A percentile compares a stretch with the other conserved stretches of the same genome.
Conservation (phyloP, 805 yeast genomes). For the Soucietia sequanensis region DNA sequence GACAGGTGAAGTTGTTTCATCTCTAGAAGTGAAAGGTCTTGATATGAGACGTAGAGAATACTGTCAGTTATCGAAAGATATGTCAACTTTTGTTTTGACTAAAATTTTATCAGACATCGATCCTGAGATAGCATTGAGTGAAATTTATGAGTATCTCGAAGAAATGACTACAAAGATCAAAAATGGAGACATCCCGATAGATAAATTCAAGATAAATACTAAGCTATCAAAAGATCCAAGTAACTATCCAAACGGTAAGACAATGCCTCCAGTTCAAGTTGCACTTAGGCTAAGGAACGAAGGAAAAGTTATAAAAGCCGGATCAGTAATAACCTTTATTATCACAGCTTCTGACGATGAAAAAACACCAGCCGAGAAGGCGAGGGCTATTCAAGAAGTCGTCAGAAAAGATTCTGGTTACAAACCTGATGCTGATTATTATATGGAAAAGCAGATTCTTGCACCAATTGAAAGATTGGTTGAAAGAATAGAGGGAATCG, state of each 20-base stretch:
- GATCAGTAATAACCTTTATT: conserved; percentile 85
- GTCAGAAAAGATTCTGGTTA: conserved; percentile 48
- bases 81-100: conserved; percentile 71
- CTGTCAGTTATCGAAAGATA: conserved; percentile 88
- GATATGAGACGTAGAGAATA: conserved; percentile 97
- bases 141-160: conserved; percentile 70
- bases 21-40: conserved; percentile 89
- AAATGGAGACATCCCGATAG: conserved; percentile 58
- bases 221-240: conserved; percentile 85
- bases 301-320: conserved; percentile 86
- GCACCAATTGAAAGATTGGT: conserved; percentile 89
- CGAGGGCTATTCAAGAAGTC: conserved; percentile 77
- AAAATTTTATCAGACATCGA: conserved; percentile 71
- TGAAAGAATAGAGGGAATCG: conserved; percentile 84
- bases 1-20: conserved; percentile 52
- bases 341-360: conserved; percentile 53
- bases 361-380: conserved; percentile 67
- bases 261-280: conserved; percentile 87
- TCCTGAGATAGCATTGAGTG: conserved; percentile 70
- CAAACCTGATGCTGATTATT: conserved; percentile 72
- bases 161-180: conserved; percentile 56
- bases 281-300: conserved; percentile 77
- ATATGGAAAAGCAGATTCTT: conserved; percentile 83
- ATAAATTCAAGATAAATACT: conserved; percentile 78
- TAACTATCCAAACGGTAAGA: conserved; percentile 76